Base-by-base conservation (phyloP, 306 rosid species). In the Vigna mungo region DNA sequence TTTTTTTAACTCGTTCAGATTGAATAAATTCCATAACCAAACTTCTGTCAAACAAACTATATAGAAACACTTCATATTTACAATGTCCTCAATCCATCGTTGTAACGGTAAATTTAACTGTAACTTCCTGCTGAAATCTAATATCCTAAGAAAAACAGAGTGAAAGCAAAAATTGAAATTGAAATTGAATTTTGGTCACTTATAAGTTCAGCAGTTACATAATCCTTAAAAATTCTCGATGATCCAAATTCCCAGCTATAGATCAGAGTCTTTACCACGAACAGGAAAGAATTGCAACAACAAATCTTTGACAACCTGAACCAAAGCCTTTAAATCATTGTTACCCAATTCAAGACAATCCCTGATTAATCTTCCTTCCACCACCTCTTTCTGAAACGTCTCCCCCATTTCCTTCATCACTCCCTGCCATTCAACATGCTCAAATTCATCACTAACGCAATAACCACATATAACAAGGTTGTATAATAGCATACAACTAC, bases 311-410 rank as follows among this genome's bases (percentile, higher is more conserved):
- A 86, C 66, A 55, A 86, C 62, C 37, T 83, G 87, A 77, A 92
- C 69, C 74, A 92, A 72, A 17, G 88, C 90, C 72, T 84, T 79
- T 18, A 94, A 82, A 82, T 94, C 98, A 30, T 82, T 82, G 80
- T 83, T 78, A 15, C 93, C 94, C 82, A 94, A 7, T 76, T 88
- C 90, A 43, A 94, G 91, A 54, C 94, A 92, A 56, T 94, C 98
- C 85, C 66, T 88, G n/a, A 94, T 71, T 15, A 94, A 79, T 46
- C 85, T 94, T 16, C 97, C 98, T 23, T 90, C 86, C 81, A 85
- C 82, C 73, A 89, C 93, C 82, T 94, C 97, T 36, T 4, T 64
- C 15, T 85, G 82, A 82, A 90, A 82, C n/a, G 87, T 67, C 88
- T 85, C 85, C 84, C 88, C 89, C 68, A 83, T 75, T 64, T 86